Base-by-base conservation (phyloP, 176 grass and related monocot species). In the Puccinellia tenuiflora region DNA sequence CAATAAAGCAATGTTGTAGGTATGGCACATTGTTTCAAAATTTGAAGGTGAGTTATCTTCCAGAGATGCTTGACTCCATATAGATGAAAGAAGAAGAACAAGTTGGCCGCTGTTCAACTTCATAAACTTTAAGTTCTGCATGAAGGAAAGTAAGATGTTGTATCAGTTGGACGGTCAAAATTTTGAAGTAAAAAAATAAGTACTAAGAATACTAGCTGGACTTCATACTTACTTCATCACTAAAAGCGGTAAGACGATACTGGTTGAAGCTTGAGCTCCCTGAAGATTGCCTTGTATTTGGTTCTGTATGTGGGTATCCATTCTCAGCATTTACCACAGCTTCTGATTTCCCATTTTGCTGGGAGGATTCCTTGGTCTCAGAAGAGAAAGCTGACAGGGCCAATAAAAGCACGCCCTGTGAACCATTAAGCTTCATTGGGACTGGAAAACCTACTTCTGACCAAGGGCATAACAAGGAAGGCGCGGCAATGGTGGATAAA, bases 11-110 rank as follows among this genome's bases (percentile, higher is more conserved):
- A 99, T 84, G 79, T n/a, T 94, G 63, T 87, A 99, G 65, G 80
- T 92, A 87, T 94, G 93, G 14, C 83, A 84, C 89, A 99, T 87
- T 71, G 93, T 84, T 77, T 99, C 96, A 86, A 88, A 99, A 92
- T 96, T 96, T 85, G 60, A 68, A 46, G 96, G 96, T 52, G 59
- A 75, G 77, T 99, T 99, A 77, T 95, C 91, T 83, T 91, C 85
- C 69, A 89, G 85, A 67, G 73, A 83, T 87, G 87, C 91, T 85
- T 99, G 96, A 85, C 81, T 91, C 96, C 91, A 96, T 83, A 99
- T 90, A 71, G 93, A 90, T 81, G 96, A 99, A 88, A 99, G 96
- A 15, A 99, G 83, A 76, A 93, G 89, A 79, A 79, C 85, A 81
- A 96, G 89, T 84, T 99, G 93, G 50, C 90, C 79, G 34, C 77